Evolutionary conservation across 495 filamentous ascomycete species (phyloP), one percentile per base, ranked within the genome.

Genomic region (Massariosphaeria phaeospora): DNA sequence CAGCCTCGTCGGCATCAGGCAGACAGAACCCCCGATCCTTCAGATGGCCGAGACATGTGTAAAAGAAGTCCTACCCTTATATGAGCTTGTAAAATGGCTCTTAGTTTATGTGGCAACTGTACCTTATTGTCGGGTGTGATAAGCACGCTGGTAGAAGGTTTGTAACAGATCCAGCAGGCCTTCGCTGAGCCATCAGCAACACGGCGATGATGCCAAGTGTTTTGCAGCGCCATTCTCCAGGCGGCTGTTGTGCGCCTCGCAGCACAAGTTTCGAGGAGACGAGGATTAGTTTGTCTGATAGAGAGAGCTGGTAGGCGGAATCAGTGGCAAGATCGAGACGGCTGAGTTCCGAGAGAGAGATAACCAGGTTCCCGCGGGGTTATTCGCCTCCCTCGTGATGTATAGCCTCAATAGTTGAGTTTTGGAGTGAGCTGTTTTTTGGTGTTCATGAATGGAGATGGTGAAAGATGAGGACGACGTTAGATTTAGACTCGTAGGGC

Each of bases 71-170:
- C 88, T 94, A 66, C 23, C n/a, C 20, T 21, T 5, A 4, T 20
- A 54, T 58, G 39, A 61, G 26, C 10, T 46, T 23, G 9, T 39
- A 26, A 11, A 40, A 46, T 29, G 26, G 29, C 10, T 42, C 34
- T 17, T 12, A 10, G 41, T 13, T 46, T 2, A 24, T 33, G 24
- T 24, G 20, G 12, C 18, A 10, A 27, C 10, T 12, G 8, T 70
- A 90, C 89, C 80, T 91, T 95, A 68, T 87, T 91, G 63, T 95
- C 89, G 0, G 88, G 78, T 1, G 89, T 96, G 55, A 96, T 85
- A 52, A 98, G 74, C 21, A 97, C 93, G 63, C 82, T 89, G 7
- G 84, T 80, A 40, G 84, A 89, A 3, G 86, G 85, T 68, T 93
- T 95, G 76, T 84, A 91, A 75, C 93, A 98, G 55, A 98, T 81